Percentiles rank a stretch among this genome's conserved stretches.
These are phyloP conservation scores for Cicer bijugum DNA, from an alignment of 306 rosid species.

Conservation along the genomic window DNA sequence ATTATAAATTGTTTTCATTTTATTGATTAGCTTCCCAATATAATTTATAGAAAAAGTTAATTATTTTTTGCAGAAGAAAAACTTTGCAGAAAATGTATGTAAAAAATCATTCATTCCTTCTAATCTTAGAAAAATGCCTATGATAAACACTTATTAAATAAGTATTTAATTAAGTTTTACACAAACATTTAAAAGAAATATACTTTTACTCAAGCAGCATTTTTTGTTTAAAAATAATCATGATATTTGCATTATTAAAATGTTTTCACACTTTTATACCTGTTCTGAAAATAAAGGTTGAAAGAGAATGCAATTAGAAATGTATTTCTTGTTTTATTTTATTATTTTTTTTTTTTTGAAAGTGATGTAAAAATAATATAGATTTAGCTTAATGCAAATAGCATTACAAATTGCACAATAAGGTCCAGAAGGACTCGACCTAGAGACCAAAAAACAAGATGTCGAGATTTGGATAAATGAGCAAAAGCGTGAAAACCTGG, in stretches of 20 bases:
- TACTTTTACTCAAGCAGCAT: neutral
- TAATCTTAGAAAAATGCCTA: too few relatives aligned
- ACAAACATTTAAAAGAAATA: neutral
- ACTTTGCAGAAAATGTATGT: too few relatives aligned
- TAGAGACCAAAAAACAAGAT: neutral
- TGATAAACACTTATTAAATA: too few relatives aligned
- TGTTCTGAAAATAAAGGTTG: neutral
- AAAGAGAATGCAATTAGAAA: neutral
- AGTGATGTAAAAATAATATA: neutral
- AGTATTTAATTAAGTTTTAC: too few relatives aligned
- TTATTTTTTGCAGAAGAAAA: too few relatives aligned
- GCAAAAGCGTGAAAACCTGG: slow-evolving; percentile 13
- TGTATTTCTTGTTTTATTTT: neutral
- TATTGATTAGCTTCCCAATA: too few relatives aligned
- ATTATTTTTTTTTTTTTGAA: neutral
- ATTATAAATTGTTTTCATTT: too few relatives aligned
- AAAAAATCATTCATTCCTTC: too few relatives aligned
- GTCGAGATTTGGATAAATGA: slow-evolving; percentile 9
- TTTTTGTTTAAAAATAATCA: neutral
- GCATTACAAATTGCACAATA: slow-evolving; percentile 7
- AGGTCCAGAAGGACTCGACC: slow-evolving; percentile 13
- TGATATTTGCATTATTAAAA: neutral
- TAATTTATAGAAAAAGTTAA: too few relatives aligned
- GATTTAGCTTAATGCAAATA: slow-evolving; percentile 18
- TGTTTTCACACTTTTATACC: neutral